Percentiles rank a stretch among this genome's conserved stretches.
phyloP scores from a whole-genome alignment of 169 alveolate species.

The Plasmodium cynomolgi region DNA sequence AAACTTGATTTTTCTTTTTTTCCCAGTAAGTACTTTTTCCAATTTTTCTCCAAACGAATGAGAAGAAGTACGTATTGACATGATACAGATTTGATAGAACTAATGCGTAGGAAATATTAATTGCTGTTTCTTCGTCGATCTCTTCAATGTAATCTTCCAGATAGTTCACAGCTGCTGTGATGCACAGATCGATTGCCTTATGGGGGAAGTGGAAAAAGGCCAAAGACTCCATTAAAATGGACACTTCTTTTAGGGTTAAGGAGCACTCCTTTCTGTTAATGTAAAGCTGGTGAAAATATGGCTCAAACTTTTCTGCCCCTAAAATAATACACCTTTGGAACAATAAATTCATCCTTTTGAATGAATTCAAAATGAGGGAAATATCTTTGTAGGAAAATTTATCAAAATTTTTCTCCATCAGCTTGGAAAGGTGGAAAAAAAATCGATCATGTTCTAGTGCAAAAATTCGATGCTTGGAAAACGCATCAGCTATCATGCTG shows the following conservation, averaged over 20 bases:
- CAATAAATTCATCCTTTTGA: constrained; percentile 69
- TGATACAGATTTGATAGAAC: constrained; percentile 75
- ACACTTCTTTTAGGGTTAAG: constrained; percentile 75
- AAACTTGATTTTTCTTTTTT: constrained; percentile 72
- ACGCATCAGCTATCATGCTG: constrained; percentile 67
- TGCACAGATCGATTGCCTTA: constrained; percentile 35
- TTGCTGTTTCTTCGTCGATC: constrained; percentile 77
- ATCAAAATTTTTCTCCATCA: constrained; percentile 61
- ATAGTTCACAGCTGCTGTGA: constrained; percentile 66
- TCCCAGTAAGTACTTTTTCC: constrained; percentile 85
- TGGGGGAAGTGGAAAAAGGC: constrained; percentile 72
- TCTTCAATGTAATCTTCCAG: constrained; percentile 83
- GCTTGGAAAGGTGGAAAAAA: constrained; percentile 59
- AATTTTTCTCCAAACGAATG: constrained; percentile 83
- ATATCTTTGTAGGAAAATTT: constrained; percentile 60
- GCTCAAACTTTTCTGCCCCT: constrained; percentile 31
- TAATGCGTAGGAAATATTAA: constrained; percentile 79
- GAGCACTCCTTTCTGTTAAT: constrained; percentile 28
- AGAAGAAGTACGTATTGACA: constrained; percentile 77
- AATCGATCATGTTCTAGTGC: constrained; percentile 59
- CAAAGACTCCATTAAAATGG: constrained; percentile 67
- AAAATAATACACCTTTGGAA: constrained; percentile 49
- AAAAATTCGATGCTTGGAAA: constrained; percentile 61
- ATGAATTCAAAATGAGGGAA: constrained; percentile 27
- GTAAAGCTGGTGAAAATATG: constrained; percentile 26